Evolutionary conservation across 2,329 filamentous ascomycete genomes (phyloP).

Genomic region (Ilyonectria destructans): DNA sequence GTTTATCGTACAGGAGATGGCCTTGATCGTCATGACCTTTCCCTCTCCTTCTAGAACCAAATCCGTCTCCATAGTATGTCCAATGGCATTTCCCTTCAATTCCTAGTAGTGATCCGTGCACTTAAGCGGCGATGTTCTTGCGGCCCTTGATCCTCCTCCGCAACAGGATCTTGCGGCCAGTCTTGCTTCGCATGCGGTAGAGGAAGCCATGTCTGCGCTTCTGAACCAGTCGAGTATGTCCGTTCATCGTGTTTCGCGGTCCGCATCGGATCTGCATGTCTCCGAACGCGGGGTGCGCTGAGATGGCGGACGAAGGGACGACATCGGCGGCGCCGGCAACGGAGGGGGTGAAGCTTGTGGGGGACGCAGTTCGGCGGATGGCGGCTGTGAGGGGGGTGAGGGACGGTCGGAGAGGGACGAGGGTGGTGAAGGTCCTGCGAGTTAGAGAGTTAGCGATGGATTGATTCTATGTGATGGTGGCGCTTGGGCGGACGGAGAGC

Average conservation of each 20-base stretch:
- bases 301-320: conserved; percentile 63
- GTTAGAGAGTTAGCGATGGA: conserved; percentile 22
- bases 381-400: conserved; percentile 53
- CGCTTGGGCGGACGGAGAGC: background rate
- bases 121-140: conserved; percentile 53
- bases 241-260: conserved; percentile 72
- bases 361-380: conserved; percentile 52
- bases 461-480: background rate
- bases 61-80: conserved; percentile 10
- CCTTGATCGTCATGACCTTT: background rate
- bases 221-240: conserved; percentile 69
- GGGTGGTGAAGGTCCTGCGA: conserved; percentile 64
- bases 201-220: conserved; percentile 75
- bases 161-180: conserved; percentile 68
- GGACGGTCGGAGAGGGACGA: conserved; percentile 67
- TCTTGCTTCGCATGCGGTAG: conserved; percentile 65
- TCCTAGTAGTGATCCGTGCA: background rate
- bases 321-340: conserved; percentile 58
- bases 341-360: conserved; percentile 52
- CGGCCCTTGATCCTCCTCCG: conserved; percentile 70
- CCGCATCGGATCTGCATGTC: conserved; percentile 71
- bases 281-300: conserved; percentile 68
- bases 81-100: background rate
- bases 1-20: conserved; percentile 46
- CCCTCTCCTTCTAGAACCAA: background rate